phyloP scores from a whole-genome alignment of 495 filamentous ascomycete species.

The Daldinia loculata region DNA sequence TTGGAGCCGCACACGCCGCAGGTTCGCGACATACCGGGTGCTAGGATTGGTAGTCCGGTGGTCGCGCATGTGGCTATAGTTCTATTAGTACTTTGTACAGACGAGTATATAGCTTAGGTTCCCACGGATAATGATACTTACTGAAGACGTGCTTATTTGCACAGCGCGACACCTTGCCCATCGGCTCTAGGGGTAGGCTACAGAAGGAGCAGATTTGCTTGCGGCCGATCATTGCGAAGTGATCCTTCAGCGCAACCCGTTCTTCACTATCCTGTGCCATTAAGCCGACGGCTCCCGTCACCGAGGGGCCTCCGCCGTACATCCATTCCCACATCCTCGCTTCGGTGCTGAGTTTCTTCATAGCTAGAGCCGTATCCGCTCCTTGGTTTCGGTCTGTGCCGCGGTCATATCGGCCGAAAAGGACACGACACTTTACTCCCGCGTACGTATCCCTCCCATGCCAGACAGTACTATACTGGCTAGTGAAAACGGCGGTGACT shows the following conservation, averaged over 20 bases:
- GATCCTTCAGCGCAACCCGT: constrained; percentile 34
- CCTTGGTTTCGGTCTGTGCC: constrained; percentile 12
- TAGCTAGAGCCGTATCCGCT: not conserved
- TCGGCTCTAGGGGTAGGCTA: constrained; percentile 31
- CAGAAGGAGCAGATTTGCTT: constrained; percentile 53
- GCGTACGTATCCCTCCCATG: constrained; percentile 56
- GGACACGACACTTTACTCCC: constrained; percentile 49
- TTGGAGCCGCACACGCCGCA: constrained; percentile 56
- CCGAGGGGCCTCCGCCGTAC: constrained; percentile 56
- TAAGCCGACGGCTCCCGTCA: constrained; percentile 45
- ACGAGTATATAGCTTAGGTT: no score
- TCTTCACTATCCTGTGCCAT: constrained; percentile 1
- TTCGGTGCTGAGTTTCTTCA: constrained; percentile 52
- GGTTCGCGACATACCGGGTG: constrained; percentile 52
- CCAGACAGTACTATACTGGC: constrained; percentile 50
- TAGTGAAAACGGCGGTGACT: constrained; percentile 51
- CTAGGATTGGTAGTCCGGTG: constrained; percentile 54
- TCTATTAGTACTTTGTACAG: not conserved
- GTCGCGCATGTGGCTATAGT: constrained; percentile 49
- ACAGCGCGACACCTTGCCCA: constrained; percentile 32
- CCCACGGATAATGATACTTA: constrained; percentile 17
- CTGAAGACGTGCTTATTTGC: constrained; percentile 46
- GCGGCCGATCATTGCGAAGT: constrained; percentile 44
- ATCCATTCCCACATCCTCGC: constrained; percentile 56
- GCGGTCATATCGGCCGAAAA: constrained; percentile 48